These are phyloP conservation scores for Penicillium antarcticum DNA, from an alignment of 495 filamentous ascomycete species.

Conservation along the genomic window DNA sequence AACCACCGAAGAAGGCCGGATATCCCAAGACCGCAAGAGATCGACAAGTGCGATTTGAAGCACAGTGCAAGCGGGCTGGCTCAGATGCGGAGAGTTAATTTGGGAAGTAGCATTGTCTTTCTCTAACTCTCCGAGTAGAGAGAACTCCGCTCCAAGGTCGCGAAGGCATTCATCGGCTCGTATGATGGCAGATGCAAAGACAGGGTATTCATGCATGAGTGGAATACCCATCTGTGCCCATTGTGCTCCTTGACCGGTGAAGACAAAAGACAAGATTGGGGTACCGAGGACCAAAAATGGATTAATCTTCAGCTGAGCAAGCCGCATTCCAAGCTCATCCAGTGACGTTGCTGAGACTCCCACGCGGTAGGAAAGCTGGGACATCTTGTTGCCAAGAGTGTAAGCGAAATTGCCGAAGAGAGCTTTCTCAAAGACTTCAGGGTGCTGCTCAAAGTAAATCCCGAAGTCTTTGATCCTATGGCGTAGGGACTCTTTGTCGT, in stretches of 20 bases:
- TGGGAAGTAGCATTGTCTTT: conserved; percentile 7
- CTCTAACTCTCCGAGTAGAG: conserved; percentile 13
- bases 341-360: conserved; percentile 22
- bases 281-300: conserved; percentile 16
- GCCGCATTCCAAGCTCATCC: conserved; percentile 20
- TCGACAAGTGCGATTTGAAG: conserved; percentile 36
- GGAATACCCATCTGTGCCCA: conserved; percentile 36
- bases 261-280: conserved; percentile 26
- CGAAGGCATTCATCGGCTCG: conserved; percentile 15
- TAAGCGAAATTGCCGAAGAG: conserved; percentile 28
- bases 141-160: conserved; percentile 21
- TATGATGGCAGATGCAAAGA: conserved; percentile 21
- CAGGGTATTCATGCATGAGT: conserved; percentile 21
- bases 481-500: conserved; percentile 27
- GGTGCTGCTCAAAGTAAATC: conserved; percentile 29
- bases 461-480: conserved; percentile 24
- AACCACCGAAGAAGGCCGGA: conserved; percentile 28
- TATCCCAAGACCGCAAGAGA: conserved; percentile 31
- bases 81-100: conserved; percentile 22
- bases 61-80: conserved; percentile 36
- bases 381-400: conserved; percentile 26
- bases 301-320: conserved; percentile 24
- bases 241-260: conserved; percentile 44
- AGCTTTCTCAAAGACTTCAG: conserved; percentile 29
- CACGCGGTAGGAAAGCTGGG: conserved; percentile 25